Percentiles rank a stretch among this genome's conserved stretches.
Conservation (phyloP, 2,329 filamentous ascomycete species). For the Neodidymelliopsis sp. region DNA sequence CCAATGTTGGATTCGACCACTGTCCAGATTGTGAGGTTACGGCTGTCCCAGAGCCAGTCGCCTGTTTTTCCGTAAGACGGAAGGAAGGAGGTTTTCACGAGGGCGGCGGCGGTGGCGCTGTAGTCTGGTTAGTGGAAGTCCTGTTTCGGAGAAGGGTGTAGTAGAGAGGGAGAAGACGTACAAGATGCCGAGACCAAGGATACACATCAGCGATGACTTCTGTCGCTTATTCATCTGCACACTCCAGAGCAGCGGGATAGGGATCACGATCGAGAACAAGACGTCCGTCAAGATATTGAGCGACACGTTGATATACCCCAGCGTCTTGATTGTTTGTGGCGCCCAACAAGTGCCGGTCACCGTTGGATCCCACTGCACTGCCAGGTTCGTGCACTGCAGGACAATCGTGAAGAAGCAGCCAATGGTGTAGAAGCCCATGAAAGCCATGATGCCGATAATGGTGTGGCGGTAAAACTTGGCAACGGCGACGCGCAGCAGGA, state of each 20-base stretch:
- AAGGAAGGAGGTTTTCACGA: constrained; percentile 51
- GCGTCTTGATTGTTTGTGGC: constrained; percentile 47
- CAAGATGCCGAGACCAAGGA: constrained; percentile 56
- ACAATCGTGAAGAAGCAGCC: constrained; percentile 58
- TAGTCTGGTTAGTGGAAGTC: background rate
- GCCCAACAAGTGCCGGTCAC: constrained; percentile 55
- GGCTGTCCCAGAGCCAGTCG: constrained; percentile 51
- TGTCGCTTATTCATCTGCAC: constrained; percentile 51
- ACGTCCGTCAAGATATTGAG: constrained; percentile 54
- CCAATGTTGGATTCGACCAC: constrained; percentile 55
- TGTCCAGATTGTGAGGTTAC: constrained; percentile 59
- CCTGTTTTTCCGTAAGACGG: constrained; percentile 47
- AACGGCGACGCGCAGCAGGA: constrained; percentile 56
- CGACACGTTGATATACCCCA: constrained; percentile 57
- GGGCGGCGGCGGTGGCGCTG: constrained; percentile 51
- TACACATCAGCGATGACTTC: constrained; percentile 51
- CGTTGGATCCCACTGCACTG: constrained; percentile 54
- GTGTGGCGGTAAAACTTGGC: constrained; percentile 51
- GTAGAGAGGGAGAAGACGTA: background rate
- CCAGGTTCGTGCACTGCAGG: constrained; percentile 58
- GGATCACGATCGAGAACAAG: constrained; percentile 53
- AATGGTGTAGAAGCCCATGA: constrained; percentile 54
- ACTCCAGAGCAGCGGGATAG: constrained; percentile 43
- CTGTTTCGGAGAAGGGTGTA: background rate
- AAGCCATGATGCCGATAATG: constrained; percentile 56